Percentiles rank a stretch among this genome's conserved stretches.
phyloP scores from a whole-genome alignment of 345 rosid genomes.

The Populus simonii region DNA sequence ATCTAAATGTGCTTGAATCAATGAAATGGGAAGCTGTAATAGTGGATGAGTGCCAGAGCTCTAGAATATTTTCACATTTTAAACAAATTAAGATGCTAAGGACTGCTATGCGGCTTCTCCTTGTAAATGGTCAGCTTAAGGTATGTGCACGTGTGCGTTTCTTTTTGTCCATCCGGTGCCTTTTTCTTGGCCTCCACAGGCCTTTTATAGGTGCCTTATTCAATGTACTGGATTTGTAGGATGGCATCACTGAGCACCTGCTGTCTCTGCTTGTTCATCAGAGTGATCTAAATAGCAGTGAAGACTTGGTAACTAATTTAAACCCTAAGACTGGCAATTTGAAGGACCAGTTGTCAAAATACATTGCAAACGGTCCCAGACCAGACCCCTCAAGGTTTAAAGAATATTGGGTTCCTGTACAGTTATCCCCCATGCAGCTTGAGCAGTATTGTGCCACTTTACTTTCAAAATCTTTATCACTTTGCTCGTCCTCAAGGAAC shows the following conservation, averaged over 20 bases:
- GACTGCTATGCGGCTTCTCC: conserved; percentile 44
- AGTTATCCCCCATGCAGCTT: conserved; percentile 73
- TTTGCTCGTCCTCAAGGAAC: conserved; percentile 52
- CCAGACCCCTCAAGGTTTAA: conserved; percentile 46
- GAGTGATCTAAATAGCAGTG: conserved; percentile 6
- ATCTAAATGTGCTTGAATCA: conserved; percentile 27
- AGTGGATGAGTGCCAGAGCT: conserved; percentile 47
- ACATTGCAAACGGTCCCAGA: conserved; percentile 41
- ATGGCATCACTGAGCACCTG: conserved; percentile 28
- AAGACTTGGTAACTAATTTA: conserved; percentile 17
- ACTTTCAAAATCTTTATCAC: conserved; percentile 49
- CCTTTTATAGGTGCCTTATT: conserved; percentile 7
- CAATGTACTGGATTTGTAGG: conserved; percentile 38
- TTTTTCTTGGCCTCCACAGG: neutral
- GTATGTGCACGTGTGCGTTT: conserved; percentile 13
- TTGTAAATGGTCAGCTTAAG: conserved; percentile 46
- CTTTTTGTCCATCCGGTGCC: conserved; percentile 1
- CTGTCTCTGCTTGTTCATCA: conserved; percentile 35
- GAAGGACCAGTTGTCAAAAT: conserved; percentile 41
- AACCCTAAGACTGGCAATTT: conserved; percentile 21
- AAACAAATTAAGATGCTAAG: conserved; percentile 37
- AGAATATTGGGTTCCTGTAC: conserved; percentile 92
- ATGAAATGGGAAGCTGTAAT: conserved; percentile 53
- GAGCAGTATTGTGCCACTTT: conserved; percentile 85
- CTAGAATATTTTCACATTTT: conserved; percentile 22